Conservation (phyloP, 768 basidiomycete genomes). For the Lentinula detonsa region DNA sequence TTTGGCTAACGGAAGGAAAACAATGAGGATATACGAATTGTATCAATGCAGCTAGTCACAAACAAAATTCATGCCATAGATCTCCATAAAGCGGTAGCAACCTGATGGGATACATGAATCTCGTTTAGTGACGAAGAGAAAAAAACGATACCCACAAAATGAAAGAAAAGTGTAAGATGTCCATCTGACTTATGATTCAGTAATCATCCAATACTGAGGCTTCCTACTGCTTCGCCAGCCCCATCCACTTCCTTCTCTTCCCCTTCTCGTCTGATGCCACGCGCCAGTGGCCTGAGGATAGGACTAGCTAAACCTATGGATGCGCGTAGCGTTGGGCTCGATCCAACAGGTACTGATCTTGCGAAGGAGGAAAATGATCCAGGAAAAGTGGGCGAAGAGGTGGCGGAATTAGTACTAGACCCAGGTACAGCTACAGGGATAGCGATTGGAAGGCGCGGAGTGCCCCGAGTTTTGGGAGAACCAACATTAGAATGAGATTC, state of each 20-base stretch:
- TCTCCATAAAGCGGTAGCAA: neutral
- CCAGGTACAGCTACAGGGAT: slow-evolving; percentile 61
- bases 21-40: neutral
- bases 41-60: neutral
- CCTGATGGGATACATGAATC: neutral
- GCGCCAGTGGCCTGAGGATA: slow-evolving; percentile 62
- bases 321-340: slow-evolving; percentile 70
- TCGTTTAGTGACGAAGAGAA: neutral
- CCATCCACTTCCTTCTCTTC: slow-evolving; percentile 74
- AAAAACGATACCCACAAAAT: neutral
- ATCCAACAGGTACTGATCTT: slow-evolving; percentile 49
- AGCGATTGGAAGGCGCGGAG: slow-evolving; percentile 52
- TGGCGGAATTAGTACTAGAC: slow-evolving; percentile 52
- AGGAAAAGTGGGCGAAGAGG: slow-evolving; percentile 69
- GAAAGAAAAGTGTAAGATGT: neutral
- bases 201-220: slow-evolving; percentile 42
- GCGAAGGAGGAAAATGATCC: slow-evolving; percentile 42
- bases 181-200: neutral
- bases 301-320: slow-evolving; percentile 72
- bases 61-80: neutral
- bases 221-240: slow-evolving; percentile 71
- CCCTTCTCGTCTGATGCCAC: slow-evolving; percentile 42
- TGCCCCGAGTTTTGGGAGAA: slow-evolving; percentile 45
- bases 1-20: slow-evolving; percentile 4
- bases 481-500: slow-evolving; percentile 47